These are phyloP conservation scores for Olyra latifolia DNA, from an alignment of 176 grass and related monocot genomes.

Conservation along the genomic window DNA sequence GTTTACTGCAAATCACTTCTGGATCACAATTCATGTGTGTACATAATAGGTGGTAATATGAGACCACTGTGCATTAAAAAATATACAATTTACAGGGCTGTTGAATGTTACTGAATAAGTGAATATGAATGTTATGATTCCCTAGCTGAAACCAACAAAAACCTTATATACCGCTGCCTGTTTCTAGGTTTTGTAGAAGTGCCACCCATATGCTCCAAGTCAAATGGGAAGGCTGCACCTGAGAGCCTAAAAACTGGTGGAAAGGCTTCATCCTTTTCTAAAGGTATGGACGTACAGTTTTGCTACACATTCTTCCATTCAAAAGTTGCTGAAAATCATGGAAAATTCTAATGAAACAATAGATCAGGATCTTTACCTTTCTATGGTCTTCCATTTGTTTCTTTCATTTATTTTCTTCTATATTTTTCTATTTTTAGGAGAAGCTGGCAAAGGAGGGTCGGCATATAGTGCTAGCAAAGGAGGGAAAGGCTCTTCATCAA, in stretches of 20 bases:
- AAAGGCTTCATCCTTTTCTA: constrained; percentile 46
- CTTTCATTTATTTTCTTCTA: constrained; percentile 26
- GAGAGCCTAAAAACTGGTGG: constrained; percentile 48
- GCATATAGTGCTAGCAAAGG: constrained; percentile 54
- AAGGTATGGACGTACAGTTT: constrained; percentile 42
- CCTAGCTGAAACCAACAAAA: constrained; percentile 2
- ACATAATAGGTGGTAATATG: constrained; percentile 5
- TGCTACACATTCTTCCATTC: not conserved
- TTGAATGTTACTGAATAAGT: constrained; percentile 3
- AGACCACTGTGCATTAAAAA: constrained; percentile 10
- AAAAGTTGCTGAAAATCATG: constrained; percentile 31
- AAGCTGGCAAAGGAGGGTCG: constrained; percentile 49
- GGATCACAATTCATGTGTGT: constrained; percentile 4
- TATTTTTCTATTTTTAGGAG: constrained; percentile 39
- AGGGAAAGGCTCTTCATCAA: constrained; percentile 58
- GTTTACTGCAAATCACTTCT: not conserved
- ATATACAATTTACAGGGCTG: not conserved
- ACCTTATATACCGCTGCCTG: constrained; percentile 21
- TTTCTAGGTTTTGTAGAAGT: constrained; percentile 64
- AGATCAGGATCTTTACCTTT: constrained; percentile 15
- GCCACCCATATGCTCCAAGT: constrained; percentile 34
- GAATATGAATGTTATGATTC: constrained; percentile 15
- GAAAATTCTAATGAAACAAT: not conserved
- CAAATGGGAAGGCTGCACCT: constrained; percentile 60
- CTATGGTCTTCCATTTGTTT: constrained; percentile 11